Evolutionary conservation across 345 rosid genomes (phyloP).

Genomic region (Cardiospermum halicacabum): DNA sequence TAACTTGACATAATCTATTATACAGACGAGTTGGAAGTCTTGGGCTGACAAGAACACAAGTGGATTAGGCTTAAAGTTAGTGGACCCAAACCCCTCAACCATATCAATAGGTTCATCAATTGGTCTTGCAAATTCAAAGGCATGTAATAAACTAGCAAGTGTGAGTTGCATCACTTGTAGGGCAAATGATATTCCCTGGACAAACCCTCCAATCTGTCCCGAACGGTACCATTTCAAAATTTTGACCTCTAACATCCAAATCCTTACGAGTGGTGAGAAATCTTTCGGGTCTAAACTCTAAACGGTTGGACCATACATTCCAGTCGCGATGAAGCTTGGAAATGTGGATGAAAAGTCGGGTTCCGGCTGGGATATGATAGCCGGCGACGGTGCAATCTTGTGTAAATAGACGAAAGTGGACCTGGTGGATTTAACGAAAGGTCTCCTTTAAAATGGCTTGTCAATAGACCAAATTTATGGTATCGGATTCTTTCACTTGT

Average conservation of each 20-base stretch:
- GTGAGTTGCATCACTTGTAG: conserved; percentile 26
- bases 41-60: conserved; percentile 24
- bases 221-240: conserved; percentile 35
- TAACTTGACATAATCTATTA: too few relatives aligned
- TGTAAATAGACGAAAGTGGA: conserved; percentile 27
- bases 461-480: conserved; percentile 25
- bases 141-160: conserved; percentile 30
- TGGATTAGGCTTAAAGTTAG: conserved; percentile 16
- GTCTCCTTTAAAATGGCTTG: conserved; percentile 43
- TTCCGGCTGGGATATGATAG: conserved; percentile 31
- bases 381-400: conserved; percentile 34
- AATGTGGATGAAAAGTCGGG: conserved; percentile 23
- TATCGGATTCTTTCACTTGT: conserved; percentile 24
- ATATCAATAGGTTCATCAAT: conserved; percentile 21
- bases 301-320: conserved; percentile 26
- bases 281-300: conserved; percentile 33
- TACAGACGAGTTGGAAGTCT: conserved; percentile 11
- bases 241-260: conserved; percentile 28
- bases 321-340: conserved; percentile 36
- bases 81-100: conserved; percentile 17
- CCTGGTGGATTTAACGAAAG: conserved; percentile 30
- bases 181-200: conserved; percentile 32
- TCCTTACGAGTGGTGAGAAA: conserved; percentile 29
- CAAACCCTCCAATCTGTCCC: conserved; percentile 38
- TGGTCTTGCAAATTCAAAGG: conserved; percentile 21